These are phyloP conservation scores for Fraxinus baroniana DNA, from an alignment of 305 asterid species.

Conservation along the genomic window DNA sequence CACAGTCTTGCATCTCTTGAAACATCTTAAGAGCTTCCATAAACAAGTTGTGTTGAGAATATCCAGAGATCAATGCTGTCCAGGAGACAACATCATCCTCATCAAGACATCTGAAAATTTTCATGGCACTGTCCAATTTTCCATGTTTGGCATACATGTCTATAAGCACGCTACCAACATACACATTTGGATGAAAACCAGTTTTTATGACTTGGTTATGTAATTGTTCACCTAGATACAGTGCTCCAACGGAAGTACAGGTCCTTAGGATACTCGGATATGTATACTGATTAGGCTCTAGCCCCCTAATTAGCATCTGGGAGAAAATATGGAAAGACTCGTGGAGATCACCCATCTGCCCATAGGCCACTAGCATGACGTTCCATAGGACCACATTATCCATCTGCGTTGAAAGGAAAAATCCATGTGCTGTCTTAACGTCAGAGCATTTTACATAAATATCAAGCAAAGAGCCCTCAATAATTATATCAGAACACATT, in stretches of 20 bases:
- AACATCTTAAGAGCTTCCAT: constrained; percentile 65
- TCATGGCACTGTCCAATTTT: constrained; percentile 57
- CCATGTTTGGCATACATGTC: constrained; percentile 88
- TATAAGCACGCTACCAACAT: constrained; percentile 82
- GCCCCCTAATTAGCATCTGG: constrained; percentile 55
- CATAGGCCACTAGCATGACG: constrained; percentile 94
- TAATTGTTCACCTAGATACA: constrained; percentile 80
- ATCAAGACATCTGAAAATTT: constrained; percentile 58
- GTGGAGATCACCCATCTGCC: constrained; percentile 71
- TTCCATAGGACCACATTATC: constrained; percentile 89
- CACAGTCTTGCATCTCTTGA: constrained; percentile 59
- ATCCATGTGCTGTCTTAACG: constrained; percentile 59
- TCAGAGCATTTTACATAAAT: constrained; percentile 85
- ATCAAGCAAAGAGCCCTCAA: constrained; percentile 91
- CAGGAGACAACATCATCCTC: constrained; percentile 82
- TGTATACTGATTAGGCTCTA: constrained; percentile 85
- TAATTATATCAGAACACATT: constrained; percentile 64
- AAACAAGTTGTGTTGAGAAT: constrained; percentile 62
- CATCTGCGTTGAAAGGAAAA: constrained; percentile 55
- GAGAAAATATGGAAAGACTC: constrained; percentile 60
- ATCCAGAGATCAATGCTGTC: constrained; percentile 92
- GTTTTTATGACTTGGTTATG: constrained; percentile 75
- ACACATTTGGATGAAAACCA: constrained; percentile 75
- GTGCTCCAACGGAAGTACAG: constrained; percentile 72
- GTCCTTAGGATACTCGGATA: constrained; percentile 90